These are phyloP conservation scores for Vaccinium myrtillus DNA, from an alignment of 148 eudicot genomes.

Conservation along the genomic window DNA sequence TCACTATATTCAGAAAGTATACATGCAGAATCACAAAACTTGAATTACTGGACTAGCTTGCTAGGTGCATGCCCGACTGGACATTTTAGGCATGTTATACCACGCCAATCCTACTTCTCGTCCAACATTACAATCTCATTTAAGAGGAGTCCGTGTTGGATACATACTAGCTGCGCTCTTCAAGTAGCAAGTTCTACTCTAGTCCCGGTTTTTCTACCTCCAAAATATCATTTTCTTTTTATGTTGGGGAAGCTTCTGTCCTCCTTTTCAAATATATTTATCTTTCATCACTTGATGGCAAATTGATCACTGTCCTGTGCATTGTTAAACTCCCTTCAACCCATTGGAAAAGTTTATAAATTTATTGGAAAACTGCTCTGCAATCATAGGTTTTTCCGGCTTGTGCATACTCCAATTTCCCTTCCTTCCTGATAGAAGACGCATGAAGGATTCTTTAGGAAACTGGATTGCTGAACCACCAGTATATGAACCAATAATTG, in stretches of 20 bases:
- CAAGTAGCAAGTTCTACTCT: neutral
- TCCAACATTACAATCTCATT: neutral
- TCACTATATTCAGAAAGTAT: neutral
- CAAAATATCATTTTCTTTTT: neutral
- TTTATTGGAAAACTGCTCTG: neutral
- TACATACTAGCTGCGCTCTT: too few species aligned
- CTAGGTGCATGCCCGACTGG: neutral
- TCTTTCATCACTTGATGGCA: neutral
- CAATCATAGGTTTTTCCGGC: conserved; percentile 63
- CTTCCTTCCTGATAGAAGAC: conserved; percentile 79
- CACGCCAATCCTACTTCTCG: neutral
- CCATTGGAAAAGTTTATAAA: neutral
- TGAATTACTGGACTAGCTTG: neutral
- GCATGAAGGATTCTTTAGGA: conserved; percentile 87
- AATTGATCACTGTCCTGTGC: neutral
- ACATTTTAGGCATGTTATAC: neutral
- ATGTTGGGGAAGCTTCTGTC: neutral
- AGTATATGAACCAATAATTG: conserved; percentile 55
- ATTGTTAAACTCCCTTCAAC: neutral
- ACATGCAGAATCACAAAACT: neutral
- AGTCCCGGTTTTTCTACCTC: too few species aligned
- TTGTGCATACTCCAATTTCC: conserved; percentile 87
- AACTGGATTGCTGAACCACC: conserved; percentile 81
- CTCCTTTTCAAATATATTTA: neutral
- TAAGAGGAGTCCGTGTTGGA: neutral